Base-by-base conservation (phyloP, 2,329 filamentous ascomycete species). In the Byssothecium circinans region DNA sequence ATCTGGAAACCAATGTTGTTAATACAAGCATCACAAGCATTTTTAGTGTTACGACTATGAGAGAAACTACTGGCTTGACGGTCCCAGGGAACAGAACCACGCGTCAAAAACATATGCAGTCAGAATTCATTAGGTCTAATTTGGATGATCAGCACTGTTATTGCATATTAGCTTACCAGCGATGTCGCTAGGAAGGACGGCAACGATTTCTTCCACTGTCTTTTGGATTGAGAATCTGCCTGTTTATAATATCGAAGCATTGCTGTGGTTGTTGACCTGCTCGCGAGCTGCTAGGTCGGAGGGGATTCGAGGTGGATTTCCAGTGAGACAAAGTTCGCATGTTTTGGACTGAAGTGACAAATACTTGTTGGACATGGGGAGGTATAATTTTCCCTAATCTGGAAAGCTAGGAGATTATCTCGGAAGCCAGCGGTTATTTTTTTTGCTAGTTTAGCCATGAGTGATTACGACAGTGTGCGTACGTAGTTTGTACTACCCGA, bases 1-100 rank as follows among this genome's bases (percentile, higher is more conserved):
- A 70, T 25, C 50, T 50, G 15, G n/a, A 27, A 18, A 32, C 29
- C 29, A 5, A 4, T 32, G 12, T 10, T 14, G 30, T 45, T 17
- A 42, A 37, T 14, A 20, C 11, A n/a, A 27, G 22, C 37, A 18
- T 11, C 11, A 17, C 11, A 8, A 10, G 23, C 23, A 10, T 25
- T 25, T 27, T 25, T 11, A 18, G 27, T 10, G 8, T 10, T 29
- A 20, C n/a, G 23, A 10, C 23, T 34, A 8, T 12, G 29, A 17
- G 29, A 17, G 36, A 11, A 37, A 32, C 17, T 37, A 38, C 29
- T 32, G 14, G 14, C 43, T 40, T 23, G 39, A 40, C 14, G 46
- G 46, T 36, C n/a, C n/a, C n/a, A n/a, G n/a, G n/a, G n/a, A n/a
- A n/a, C n/a, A n/a, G n/a, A n/a, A n/a, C n/a, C n/a, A n/a, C 40